These are phyloP conservation scores for Sesbania bispinosa DNA, from an alignment of 306 rosid genomes.

Conservation along the genomic window DNA sequence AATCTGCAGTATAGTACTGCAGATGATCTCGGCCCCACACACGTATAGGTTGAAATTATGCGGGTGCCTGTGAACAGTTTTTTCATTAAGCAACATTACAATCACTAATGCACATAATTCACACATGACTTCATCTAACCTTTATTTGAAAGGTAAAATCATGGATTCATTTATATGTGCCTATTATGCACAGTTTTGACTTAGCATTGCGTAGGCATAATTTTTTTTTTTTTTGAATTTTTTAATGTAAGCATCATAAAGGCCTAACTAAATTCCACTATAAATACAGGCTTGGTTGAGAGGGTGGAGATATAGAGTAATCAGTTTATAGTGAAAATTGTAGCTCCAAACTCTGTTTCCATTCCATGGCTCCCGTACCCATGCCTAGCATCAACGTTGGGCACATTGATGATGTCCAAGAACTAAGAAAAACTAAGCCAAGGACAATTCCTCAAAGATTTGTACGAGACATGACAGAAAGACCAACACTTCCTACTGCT, in stretches of 20 bases:
- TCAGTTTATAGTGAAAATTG: neutral
- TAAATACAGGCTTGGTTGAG: slow-evolving; percentile 40
- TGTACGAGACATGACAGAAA: slow-evolving; percentile 67
- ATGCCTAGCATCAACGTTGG: slow-evolving; percentile 58
- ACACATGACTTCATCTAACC: slow-evolving; percentile 3
- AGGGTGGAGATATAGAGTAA: slow-evolving; percentile 18
- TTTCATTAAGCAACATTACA: neutral
- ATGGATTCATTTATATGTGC: neutral
- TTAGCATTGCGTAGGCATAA: neutral
- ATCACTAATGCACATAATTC: neutral
- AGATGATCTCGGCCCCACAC: too few relatives aligned
- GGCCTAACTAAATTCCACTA: slow-evolving; percentile 43
- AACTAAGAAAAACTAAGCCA: slow-evolving; percentile 66
- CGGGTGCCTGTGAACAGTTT: slow-evolving; percentile 19
- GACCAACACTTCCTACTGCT: slow-evolving; percentile 49
- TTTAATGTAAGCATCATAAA: slow-evolving; percentile 19
- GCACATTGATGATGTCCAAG: slow-evolving; percentile 94
- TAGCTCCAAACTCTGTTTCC: slow-evolving; percentile 8
- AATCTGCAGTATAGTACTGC: too few relatives aligned
- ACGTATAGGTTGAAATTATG: neutral
- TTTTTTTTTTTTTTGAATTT: neutral
- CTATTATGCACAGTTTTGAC: neutral
- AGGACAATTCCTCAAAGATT: slow-evolving; percentile 76
- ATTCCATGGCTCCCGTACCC: slow-evolving; percentile 74
- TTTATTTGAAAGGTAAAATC: neutral